These are phyloP conservation scores for Tremella fuciformis DNA, from an alignment of 768 basidiomycete species.

Conservation along the genomic window DNA sequence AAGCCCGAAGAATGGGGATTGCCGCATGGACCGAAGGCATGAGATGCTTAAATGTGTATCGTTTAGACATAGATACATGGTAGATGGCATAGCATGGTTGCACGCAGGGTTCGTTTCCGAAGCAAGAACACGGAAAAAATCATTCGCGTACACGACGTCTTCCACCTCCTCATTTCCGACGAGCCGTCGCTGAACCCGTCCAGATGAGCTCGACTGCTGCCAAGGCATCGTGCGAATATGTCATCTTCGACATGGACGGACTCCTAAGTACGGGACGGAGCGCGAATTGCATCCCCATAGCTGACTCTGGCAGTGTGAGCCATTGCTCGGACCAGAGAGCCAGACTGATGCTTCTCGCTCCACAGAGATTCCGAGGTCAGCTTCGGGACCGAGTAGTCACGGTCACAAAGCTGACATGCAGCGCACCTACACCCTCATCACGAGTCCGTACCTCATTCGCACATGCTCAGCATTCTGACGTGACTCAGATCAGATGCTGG, in stretches of 20 bases:
- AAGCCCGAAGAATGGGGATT: slow-evolving; percentile 46
- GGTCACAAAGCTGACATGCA: slow-evolving; percentile 14
- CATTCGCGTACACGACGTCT: too few species aligned
- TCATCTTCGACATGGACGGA: slow-evolving; percentile 52
- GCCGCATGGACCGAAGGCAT: neutral
- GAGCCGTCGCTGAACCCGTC: too few species aligned
- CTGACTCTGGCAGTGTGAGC: slow-evolving; percentile 24
- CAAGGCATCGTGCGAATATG: slow-evolving; percentile 32
- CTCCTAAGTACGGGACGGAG: slow-evolving; percentile 33
- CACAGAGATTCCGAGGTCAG: slow-evolving; percentile 45
- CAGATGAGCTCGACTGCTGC: too few species aligned
- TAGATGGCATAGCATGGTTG: too few species aligned
- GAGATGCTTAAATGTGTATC: too few species aligned
- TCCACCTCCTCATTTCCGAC: too few species aligned
- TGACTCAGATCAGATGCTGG: slow-evolving; percentile 41
- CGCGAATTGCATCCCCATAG: neutral
- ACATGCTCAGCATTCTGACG: neutral
- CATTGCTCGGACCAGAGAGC: neutral
- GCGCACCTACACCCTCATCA: slow-evolving; percentile 49
- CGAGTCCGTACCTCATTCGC: slow-evolving; percentile 28
- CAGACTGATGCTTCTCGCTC: too few species aligned
- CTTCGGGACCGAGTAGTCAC: too few species aligned
- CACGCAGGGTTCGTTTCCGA: too few species aligned
- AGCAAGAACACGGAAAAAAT: too few species aligned
- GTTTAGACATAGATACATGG: too few species aligned